A percentile compares a stretch with the other conserved stretches of the same genome.
Conservation (phyloP, 2,329 filamentous ascomycete genomes). For the Didymellaceae sp. region DNA sequence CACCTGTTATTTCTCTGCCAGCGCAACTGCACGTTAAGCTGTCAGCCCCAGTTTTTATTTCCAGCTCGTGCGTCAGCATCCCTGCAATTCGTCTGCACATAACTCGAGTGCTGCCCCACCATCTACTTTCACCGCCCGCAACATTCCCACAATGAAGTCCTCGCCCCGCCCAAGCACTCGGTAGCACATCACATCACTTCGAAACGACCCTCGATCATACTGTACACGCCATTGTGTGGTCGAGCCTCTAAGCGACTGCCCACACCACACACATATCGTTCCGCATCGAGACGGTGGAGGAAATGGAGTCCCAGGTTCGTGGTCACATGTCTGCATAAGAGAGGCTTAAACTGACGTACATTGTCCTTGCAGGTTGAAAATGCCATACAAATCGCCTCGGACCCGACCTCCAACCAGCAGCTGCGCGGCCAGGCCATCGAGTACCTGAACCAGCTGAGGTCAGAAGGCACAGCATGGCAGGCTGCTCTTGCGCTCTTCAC, state of each 20-base stretch:
- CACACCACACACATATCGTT: constrained; percentile 25
- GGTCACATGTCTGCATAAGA: not conserved
- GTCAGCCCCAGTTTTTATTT: constrained; percentile 8
- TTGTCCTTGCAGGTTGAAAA: constrained; percentile 74
- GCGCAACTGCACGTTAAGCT: constrained; percentile 1
- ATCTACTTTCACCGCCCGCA: constrained; percentile 44
- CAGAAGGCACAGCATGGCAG: constrained; percentile 87
- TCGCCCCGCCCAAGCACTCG: constrained; percentile 41
- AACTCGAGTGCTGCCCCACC: constrained; percentile 38
- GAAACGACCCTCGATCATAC: constrained; percentile 23
- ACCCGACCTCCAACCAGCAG: constrained; percentile 73
- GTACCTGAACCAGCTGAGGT: constrained; percentile 77
- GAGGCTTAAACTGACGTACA: not conserved
- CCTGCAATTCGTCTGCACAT: constrained; percentile 31
- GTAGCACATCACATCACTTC: constrained; percentile 38
- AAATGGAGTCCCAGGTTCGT: constrained; percentile 50
- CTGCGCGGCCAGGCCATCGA: constrained; percentile 86
- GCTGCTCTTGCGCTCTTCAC: constrained; percentile 86
- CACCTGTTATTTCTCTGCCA: not conserved
- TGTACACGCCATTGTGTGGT: constrained; percentile 28
- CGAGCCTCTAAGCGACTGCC: constrained; percentile 20
- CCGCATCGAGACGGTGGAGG: constrained; percentile 39
- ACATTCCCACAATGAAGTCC: constrained; percentile 45
- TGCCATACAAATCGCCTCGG: constrained; percentile 92
- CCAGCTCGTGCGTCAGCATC: constrained; percentile 12